Percentiles rank a stretch among this genome's conserved stretches.
phyloP scores from a whole-genome alignment of 1,284 basidiomycete species.

The Sphagnurus paluster region DNA sequence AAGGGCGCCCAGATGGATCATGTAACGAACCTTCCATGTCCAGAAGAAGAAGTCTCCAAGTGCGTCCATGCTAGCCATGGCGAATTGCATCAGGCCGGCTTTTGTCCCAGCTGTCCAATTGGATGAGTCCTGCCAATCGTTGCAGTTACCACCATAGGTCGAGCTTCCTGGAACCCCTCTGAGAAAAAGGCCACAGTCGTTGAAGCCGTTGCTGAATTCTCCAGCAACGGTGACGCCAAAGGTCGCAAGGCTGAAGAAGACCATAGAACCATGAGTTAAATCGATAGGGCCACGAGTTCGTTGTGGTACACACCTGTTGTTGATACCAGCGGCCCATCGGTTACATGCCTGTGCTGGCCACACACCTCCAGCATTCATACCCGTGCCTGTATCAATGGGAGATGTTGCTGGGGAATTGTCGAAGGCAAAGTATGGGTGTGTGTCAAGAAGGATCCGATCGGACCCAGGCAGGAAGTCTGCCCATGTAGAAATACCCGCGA shows the following conservation, averaged over 20 bases:
- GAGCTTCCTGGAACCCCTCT: constrained; percentile 50
- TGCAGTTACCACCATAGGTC: constrained; percentile 55
- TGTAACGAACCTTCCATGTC: constrained; percentile 63
- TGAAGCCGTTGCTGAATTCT: constrained; percentile 67
- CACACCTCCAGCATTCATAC: constrained; percentile 43
- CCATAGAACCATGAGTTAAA: constrained; percentile 1
- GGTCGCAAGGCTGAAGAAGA: constrained; percentile 31
- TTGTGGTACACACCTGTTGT: constrained; percentile 35
- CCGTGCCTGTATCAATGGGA: constrained; percentile 41
- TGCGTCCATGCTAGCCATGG: constrained; percentile 57
- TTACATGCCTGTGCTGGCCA: constrained; percentile 59
- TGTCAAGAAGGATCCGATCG: constrained; percentile 80
- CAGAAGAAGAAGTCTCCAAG: constrained; percentile 64
- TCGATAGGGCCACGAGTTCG: constrained; percentile 2
- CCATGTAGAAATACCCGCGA: constrained; percentile 64
- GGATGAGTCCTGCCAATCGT: constrained; percentile 58
- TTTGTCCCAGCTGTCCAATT: constrained; percentile 61
- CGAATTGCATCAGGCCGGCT: constrained; percentile 56
- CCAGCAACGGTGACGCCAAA: constrained; percentile 74
- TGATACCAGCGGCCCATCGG: constrained; percentile 52
- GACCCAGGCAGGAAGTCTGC: constrained; percentile 70
- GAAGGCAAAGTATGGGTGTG: constrained; percentile 79
- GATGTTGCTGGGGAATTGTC: constrained; percentile 42
- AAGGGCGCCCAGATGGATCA: constrained; percentile 5
- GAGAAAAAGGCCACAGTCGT: constrained; percentile 70